Conservation (phyloP, 2,329 filamentous ascomycete species). For the Helotiales sp. region DNA sequence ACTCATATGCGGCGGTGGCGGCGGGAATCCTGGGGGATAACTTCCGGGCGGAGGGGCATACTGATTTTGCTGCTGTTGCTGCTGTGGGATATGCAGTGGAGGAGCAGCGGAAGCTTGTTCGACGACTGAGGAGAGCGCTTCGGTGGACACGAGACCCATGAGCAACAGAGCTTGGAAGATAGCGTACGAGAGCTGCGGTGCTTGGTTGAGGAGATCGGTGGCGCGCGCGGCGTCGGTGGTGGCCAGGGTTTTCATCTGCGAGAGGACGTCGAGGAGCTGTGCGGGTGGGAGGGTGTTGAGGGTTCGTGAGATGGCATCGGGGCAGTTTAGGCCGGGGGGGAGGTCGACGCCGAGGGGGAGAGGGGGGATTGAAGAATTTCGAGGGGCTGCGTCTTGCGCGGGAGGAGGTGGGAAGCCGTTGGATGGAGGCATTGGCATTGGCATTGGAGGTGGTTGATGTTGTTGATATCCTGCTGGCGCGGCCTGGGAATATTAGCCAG, state of each 20-base stretch:
- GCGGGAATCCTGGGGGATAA: slow-evolving; percentile 45
- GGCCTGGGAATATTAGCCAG: slow-evolving; percentile 27
- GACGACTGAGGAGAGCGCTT: slow-evolving; percentile 80
- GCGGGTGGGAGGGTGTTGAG: slow-evolving; percentile 83
- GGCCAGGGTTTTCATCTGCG: slow-evolving; percentile 93
- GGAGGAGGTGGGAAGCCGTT: slow-evolving; percentile 32
- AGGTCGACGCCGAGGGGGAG: slow-evolving; percentile 86
- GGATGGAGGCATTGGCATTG: slow-evolving; percentile 30
- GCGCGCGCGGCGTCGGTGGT: slow-evolving; percentile 80
- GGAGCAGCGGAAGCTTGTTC: slow-evolving; percentile 55
- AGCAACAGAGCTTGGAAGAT: slow-evolving; percentile 93
- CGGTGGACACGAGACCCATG: slow-evolving; percentile 89
- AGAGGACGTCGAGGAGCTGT: slow-evolving; percentile 90
- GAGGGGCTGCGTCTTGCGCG: slow-evolving; percentile 38
- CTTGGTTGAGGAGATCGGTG: slow-evolving; percentile 83
- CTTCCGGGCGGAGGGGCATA: slow-evolving; percentile 38
- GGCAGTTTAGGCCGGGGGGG: slow-evolving; percentile 79
- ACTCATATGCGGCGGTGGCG: slow-evolving; percentile 47
- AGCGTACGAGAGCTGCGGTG: slow-evolving; percentile 91
- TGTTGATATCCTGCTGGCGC: slow-evolving; percentile 46
- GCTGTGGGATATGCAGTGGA: slow-evolving; percentile 46
- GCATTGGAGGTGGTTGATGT: slow-evolving; percentile 31
- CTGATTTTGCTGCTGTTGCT: slow-evolving; percentile 28
- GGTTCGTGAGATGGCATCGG: slow-evolving; percentile 91
- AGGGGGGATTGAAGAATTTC: slow-evolving; percentile 68